These are phyloP conservation scores for Cnidoscolus chayamansa DNA, from an alignment of 441 rosid species.

Conservation along the genomic window DNA sequence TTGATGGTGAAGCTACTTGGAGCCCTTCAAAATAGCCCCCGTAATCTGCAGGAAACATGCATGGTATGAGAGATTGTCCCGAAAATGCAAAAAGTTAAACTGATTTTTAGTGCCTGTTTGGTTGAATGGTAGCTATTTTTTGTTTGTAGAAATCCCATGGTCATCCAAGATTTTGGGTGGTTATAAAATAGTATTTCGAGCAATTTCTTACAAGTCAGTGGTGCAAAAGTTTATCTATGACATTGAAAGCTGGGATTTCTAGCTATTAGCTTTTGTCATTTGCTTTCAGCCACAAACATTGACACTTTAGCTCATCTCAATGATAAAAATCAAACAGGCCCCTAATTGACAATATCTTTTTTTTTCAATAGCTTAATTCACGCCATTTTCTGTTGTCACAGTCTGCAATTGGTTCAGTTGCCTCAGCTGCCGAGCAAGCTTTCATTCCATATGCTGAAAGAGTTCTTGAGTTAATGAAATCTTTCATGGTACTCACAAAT, in stretches of 20 bases:
- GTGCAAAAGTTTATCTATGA: too few relatives aligned
- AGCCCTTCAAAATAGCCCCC: conserved; percentile 80
- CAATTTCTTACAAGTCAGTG: too few relatives aligned
- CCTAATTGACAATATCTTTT: neutral
- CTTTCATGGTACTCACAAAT: conserved; percentile 85
- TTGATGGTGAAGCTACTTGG: conserved; percentile 85
- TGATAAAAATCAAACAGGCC: too few relatives aligned
- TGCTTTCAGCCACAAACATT: too few relatives aligned
- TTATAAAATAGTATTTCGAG: too few relatives aligned
- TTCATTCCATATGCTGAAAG: conserved; percentile 93
- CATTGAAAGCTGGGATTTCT: too few relatives aligned
- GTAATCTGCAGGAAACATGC: conserved; percentile 97
- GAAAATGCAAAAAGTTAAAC: neutral
- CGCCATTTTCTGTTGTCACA: conserved; percentile 33
- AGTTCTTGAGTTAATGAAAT: conserved; percentile 84
- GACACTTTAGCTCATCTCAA: too few relatives aligned
- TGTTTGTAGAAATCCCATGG: too few relatives aligned
- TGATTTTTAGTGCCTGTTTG: neutral
- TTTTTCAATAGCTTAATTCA: conserved; percentile 17
- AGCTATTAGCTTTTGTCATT: too few relatives aligned
- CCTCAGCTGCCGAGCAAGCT: conserved; percentile 97
- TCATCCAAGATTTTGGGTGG: too few relatives aligned
- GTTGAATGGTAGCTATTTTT: too few relatives aligned
- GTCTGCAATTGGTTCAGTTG: conserved; percentile 99
- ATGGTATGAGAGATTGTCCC: conserved; percentile 55